Conservation (phyloP, 1,284 basidiomycete genomes). For the Xerocomus nothofagi region DNA sequence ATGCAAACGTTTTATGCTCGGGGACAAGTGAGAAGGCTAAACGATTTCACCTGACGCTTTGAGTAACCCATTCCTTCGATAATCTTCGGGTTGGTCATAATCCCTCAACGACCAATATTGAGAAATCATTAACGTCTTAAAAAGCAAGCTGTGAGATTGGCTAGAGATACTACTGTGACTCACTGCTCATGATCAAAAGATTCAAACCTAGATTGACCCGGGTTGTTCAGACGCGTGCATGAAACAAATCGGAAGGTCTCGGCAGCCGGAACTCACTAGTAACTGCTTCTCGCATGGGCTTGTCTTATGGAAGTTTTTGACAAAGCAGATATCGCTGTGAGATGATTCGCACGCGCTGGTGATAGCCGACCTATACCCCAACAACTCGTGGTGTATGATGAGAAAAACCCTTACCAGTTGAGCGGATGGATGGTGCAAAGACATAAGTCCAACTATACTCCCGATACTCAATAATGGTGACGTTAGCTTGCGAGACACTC, state of each 20-base stretch:
- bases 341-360: neutral
- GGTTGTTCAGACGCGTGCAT: neutral
- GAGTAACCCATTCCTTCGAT: neutral
- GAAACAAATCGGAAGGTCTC: constrained; percentile 4
- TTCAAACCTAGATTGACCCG: constrained; percentile 1
- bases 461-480: neutral
- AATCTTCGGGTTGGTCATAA: neutral
- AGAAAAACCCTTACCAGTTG: neutral
- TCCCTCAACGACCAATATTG: neutral
- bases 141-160: neutral
- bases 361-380: neutral
- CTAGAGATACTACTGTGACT: neutral
- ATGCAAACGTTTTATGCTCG: constrained; percentile 14
- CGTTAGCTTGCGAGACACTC: neutral
- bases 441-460: neutral
- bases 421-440: neutral
- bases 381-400: neutral
- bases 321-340: neutral
- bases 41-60: neutral
- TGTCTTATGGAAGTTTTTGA: neutral
- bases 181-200: neutral
- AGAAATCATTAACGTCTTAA: neutral
- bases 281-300: neutral
- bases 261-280: neutral
- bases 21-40: neutral